phyloP scores from a whole-genome alignment of 2,329 filamentous ascomycete genomes.

The Chaetomiaceae sp. region DNA sequence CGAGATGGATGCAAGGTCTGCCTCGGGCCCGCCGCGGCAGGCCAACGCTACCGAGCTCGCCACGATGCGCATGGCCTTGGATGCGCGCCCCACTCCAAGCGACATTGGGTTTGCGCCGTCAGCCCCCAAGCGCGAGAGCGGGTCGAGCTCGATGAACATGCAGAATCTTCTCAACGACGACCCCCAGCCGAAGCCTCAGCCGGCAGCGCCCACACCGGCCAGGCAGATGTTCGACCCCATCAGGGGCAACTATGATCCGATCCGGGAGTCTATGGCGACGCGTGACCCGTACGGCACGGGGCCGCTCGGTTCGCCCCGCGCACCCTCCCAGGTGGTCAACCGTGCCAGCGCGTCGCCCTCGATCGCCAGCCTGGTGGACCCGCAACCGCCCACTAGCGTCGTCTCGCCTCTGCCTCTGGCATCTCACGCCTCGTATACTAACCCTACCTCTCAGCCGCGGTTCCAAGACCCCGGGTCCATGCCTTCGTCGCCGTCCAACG shows the following conservation, averaged over 20 bases:
- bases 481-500: slow-evolving; percentile 32
- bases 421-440: slow-evolving; percentile 29
- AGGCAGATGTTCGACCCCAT: slow-evolving; percentile 86
- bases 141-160: slow-evolving; percentile 47
- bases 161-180: slow-evolving; percentile 53
- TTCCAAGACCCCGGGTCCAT: slow-evolving; percentile 29
- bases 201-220: slow-evolving; percentile 53
- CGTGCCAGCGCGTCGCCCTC: slow-evolving; percentile 86
- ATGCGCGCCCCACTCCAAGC: slow-evolving; percentile 27
- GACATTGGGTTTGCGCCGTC: slow-evolving; percentile 37
- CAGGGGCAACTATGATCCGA: slow-evolving; percentile 65
- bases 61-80: slow-evolving; percentile 34
- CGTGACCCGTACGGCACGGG: slow-evolving; percentile 45
- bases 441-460: slow-evolving; percentile 28
- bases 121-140: slow-evolving; percentile 48
- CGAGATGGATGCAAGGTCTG: slow-evolving; percentile 33
- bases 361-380: slow-evolving; percentile 85
- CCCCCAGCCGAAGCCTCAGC: slow-evolving; percentile 41
- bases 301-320: slow-evolving; percentile 48
- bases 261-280: slow-evolving; percentile 56
- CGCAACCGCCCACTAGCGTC: slow-evolving; percentile 43
- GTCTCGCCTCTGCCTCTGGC: slow-evolving; percentile 37
- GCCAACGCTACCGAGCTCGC: slow-evolving; percentile 39
- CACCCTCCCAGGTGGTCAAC: slow-evolving; percentile 45
- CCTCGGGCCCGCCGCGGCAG: slow-evolving; percentile 34